phyloP scores from a whole-genome alignment of 2,329 filamentous ascomycete genomes.

The Epichloe coenophiala region DNA sequence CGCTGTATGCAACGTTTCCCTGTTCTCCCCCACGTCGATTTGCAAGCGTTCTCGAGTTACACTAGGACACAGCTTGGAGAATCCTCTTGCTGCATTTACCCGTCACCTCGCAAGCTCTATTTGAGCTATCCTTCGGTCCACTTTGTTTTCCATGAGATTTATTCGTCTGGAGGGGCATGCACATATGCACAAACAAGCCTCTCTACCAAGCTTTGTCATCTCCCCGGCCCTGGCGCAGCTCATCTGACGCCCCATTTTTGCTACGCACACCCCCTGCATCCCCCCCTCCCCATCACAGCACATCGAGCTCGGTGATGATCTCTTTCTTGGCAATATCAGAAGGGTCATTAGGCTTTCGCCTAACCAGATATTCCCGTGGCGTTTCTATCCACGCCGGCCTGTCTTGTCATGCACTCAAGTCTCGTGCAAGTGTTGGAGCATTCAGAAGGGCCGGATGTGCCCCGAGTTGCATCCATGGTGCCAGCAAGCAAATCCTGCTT shows the following conservation, averaged over 20 bases:
- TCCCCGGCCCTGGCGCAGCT: no score
- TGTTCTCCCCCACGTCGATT: not conserved
- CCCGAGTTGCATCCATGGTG: not conserved
- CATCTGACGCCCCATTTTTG: no score
- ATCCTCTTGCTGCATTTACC: not conserved
- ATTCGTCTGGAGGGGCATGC: not conserved
- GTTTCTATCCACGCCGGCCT: not conserved
- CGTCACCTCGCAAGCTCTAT: not conserved
- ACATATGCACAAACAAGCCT: not conserved
- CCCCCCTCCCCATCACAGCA: not conserved
- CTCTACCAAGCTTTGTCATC: not conserved
- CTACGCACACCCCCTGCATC: no score
- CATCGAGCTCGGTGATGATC: no score
- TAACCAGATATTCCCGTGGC: not conserved
- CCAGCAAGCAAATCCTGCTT: not conserved
- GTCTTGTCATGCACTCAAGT: conserved; percentile 4
- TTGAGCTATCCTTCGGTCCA: not conserved
- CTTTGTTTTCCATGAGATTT: not conserved
- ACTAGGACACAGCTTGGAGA: not conserved
- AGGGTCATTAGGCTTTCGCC: no score
- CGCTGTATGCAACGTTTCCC: not conserved
- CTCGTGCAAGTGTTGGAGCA: conserved; percentile 5
- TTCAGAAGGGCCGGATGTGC: conserved; percentile 2
- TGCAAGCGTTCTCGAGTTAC: not conserved
- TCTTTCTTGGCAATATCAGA: no score